Percentiles rank a stretch among this genome's conserved stretches.
Conservation (phyloP, 768 basidiomycete species). For the Amanita brunnescens region DNA sequence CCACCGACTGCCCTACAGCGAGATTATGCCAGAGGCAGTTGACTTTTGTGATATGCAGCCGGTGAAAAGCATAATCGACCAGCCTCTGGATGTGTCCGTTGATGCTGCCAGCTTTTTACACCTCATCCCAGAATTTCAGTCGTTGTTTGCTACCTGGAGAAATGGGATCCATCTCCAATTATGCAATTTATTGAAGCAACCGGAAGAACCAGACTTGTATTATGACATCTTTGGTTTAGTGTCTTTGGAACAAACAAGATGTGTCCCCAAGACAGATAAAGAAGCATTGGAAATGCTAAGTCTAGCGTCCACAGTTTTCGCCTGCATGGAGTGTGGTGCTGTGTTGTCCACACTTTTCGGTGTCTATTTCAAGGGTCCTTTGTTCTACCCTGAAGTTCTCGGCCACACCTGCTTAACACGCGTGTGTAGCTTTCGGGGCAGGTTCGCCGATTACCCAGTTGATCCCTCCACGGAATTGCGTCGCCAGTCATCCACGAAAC, state of each 20-base stretch:
- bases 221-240: neutral
- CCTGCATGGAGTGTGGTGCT: slow-evolving; percentile 27
- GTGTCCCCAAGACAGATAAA: slow-evolving; percentile 2
- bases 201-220: neutral
- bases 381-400: slow-evolving; percentile 39
- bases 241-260: slow-evolving; percentile 6
- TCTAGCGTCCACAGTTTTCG: slow-evolving; percentile 37
- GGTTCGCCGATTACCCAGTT: slow-evolving; percentile 5
- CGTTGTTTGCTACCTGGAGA: slow-evolving; percentile 35
- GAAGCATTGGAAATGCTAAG: slow-evolving; percentile 19
- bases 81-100: slow-evolving; percentile 30
- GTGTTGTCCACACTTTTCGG: slow-evolving; percentile 13
- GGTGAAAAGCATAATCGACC: slow-evolving; percentile 30
- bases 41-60: slow-evolving; percentile 38
- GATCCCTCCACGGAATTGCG: slow-evolving; percentile 11
- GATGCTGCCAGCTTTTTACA: slow-evolving; percentile 30
- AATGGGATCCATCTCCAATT: slow-evolving; percentile 20
- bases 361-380: slow-evolving; percentile 17
- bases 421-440: slow-evolving; percentile 1
- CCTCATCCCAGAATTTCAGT: slow-evolving; percentile 27
- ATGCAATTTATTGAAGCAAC: slow-evolving; percentile 9
- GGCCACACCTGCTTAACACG: slow-evolving; percentile 34
- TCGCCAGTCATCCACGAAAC: slow-evolving; percentile 8
- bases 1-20: slow-evolving; percentile 27
- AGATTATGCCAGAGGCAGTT: slow-evolving; percentile 35